Conservation (phyloP, 176 grass and related monocot genomes). For the Oryza meyeriana region DNA sequence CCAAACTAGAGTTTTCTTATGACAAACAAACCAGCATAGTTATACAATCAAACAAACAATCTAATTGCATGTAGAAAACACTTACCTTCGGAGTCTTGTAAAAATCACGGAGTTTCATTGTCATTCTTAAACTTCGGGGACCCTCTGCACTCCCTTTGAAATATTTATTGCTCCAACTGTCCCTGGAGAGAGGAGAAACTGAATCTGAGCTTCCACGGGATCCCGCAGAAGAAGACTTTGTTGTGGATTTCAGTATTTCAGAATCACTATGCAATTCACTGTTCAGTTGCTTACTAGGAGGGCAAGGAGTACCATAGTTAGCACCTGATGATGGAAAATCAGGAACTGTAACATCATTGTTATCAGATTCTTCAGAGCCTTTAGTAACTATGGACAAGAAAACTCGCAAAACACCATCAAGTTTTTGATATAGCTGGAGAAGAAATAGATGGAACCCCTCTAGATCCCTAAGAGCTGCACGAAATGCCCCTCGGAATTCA, state of each 20-base stretch:
- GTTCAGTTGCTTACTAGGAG: conserved; percentile 39
- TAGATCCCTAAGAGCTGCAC: conserved; percentile 79
- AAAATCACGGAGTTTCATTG: conserved; percentile 89
- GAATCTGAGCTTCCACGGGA: conserved; percentile 75
- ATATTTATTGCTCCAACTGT: conserved; percentile 58
- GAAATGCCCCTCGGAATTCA: conserved; percentile 92
- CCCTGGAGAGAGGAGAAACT: conserved; percentile 64
- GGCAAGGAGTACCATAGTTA: conserved; percentile 34
- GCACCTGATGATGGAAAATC: conserved; percentile 50
- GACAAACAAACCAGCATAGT: conserved; percentile 1
- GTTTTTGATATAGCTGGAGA: conserved; percentile 84
- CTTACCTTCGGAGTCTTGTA: conserved; percentile 75
- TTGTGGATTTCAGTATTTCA: conserved; percentile 45
- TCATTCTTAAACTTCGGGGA: conserved; percentile 70
- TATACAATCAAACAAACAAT: neutral
- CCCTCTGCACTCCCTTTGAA: conserved; percentile 64
- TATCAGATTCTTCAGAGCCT: conserved; percentile 63
- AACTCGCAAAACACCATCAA: conserved; percentile 75
- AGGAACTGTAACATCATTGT: conserved; percentile 32
- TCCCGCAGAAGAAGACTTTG: conserved; percentile 57
- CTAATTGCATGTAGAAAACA: conserved; percentile 2
- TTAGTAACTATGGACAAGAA: conserved; percentile 77
- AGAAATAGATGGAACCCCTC: conserved; percentile 93
- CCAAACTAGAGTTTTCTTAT: neutral
- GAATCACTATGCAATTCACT: conserved; percentile 51